Evolutionary conservation across 805 yeast genomes (phyloP).

Genomic region (Yarrowia porcina): DNA sequence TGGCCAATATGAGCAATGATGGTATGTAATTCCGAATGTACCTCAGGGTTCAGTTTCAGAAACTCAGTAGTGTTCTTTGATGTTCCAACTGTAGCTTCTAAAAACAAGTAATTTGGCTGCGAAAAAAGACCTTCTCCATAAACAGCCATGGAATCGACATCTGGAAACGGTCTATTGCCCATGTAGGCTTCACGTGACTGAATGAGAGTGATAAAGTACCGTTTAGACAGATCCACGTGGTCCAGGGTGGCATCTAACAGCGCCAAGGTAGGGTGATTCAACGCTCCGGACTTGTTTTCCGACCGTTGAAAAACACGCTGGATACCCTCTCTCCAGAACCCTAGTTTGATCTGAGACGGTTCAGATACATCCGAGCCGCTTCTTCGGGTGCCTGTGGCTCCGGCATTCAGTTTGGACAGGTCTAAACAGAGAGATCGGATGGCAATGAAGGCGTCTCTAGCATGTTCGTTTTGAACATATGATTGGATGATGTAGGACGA

Average conservation of each 20-base stretch:
- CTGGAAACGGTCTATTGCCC: slow-evolving; percentile 46
- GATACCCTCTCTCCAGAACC: slow-evolving; percentile 69
- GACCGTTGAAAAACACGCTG: slow-evolving; percentile 44
- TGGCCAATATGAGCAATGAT: slow-evolving; percentile 80
- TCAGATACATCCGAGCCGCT: slow-evolving; percentile 27
- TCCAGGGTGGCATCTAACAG: slow-evolving; percentile 52
- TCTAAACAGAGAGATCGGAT: slow-evolving; percentile 65
- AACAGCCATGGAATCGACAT: slow-evolving; percentile 59
- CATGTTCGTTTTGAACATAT: slow-evolving; percentile 58
- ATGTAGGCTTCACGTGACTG: slow-evolving; percentile 56
- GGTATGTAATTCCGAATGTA: slow-evolving; percentile 52
- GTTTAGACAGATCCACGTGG: slow-evolving; percentile 49
- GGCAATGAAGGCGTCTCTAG: slow-evolving; percentile 61
- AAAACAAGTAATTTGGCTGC: slow-evolving; percentile 66
- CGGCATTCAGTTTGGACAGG: slow-evolving; percentile 46
- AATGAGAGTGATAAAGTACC: slow-evolving; percentile 57
- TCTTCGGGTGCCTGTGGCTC: slow-evolving; percentile 41
- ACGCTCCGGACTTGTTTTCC: background rate
- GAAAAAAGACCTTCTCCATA: slow-evolving; percentile 79
- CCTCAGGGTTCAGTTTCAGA: slow-evolving; percentile 45
- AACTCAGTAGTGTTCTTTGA: slow-evolving; percentile 54
- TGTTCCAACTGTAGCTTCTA: slow-evolving; percentile 52
- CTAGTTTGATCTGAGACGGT: slow-evolving; percentile 50
- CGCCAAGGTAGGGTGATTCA: slow-evolving; percentile 52
- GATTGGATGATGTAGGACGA: slow-evolving; percentile 65